Percentiles rank a stretch among this genome's conserved stretches.
Evolutionary conservation across 768 basidiomycete genomes (phyloP).

Genomic region (Vishniacozyma victoriae): DNA sequence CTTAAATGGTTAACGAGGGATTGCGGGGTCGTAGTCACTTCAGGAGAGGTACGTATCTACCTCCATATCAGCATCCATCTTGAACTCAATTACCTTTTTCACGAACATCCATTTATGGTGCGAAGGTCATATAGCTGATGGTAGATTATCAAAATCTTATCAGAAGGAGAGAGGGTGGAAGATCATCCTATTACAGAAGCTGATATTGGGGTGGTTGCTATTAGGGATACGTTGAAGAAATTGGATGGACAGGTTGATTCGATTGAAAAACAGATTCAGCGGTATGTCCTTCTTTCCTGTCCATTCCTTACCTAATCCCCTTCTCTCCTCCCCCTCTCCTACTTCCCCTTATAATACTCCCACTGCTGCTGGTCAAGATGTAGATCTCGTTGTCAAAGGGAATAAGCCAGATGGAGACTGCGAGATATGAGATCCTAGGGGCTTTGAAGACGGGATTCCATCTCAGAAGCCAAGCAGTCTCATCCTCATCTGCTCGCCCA

Average conservation of each 20-base stretch:
- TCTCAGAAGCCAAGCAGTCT: too few species aligned
- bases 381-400: too few species aligned
- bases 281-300: conserved; percentile 59
- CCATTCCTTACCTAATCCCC: too few species aligned
- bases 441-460: too few species aligned
- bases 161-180: conserved; percentile 45
- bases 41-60: conserved; percentile 58
- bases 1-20: conserved; percentile 77
- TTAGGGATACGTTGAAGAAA: conserved; percentile 64
- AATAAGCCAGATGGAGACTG: too few species aligned
- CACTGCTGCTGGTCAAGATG: too few species aligned
- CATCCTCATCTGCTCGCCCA: too few species aligned
- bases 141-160: conserved; percentile 77
- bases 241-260: conserved; percentile 64
- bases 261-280: conserved; percentile 64
- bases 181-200: conserved; percentile 61
- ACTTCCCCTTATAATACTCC: too few species aligned
- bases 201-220: conserved; percentile 73
- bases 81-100: background rate
- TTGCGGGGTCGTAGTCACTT: conserved; percentile 57
- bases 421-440: too few species aligned
- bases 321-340: too few species aligned
- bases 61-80: background rate
- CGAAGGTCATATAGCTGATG: background rate
- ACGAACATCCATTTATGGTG: background rate